Evolutionary conservation across 2,329 filamentous ascomycete genomes (phyloP).

Genomic region (Dothiorella sarmentorum): DNA sequence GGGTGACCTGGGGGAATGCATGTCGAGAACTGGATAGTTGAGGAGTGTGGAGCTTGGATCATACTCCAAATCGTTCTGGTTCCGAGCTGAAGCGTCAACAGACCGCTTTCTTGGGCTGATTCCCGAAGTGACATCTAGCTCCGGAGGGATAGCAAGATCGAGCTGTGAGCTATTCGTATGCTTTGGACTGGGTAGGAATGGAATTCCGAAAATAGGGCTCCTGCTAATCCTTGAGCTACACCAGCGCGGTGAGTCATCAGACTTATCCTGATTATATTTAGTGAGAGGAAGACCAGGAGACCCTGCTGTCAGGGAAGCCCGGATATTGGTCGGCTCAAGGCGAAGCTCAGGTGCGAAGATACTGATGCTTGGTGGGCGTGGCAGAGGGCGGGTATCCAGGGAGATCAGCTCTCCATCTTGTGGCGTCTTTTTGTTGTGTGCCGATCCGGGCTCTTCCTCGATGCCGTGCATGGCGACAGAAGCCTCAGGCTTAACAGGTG

Average conservation of each 20-base stretch:
- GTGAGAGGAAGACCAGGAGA: slow-evolving; percentile 40
- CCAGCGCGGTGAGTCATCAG: slow-evolving; percentile 10
- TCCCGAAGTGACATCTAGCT: not conserved
- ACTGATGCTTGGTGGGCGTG: slow-evolving; percentile 28
- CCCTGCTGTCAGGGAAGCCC: slow-evolving; percentile 39
- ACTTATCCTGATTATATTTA: slow-evolving; percentile 23
- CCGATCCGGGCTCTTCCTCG: slow-evolving; percentile 33
- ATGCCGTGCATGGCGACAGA: slow-evolving; percentile 36
- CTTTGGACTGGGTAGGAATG: slow-evolving; percentile 32
- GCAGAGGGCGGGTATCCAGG: slow-evolving; percentile 24
- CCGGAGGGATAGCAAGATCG: not conserved
- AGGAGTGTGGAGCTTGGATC: slow-evolving; percentile 25
- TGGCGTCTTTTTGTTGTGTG: not conserved
- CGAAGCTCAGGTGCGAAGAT: slow-evolving; percentile 36
- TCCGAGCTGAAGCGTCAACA: not conserved
- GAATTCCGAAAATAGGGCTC: slow-evolving; percentile 35
- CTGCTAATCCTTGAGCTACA: slow-evolving; percentile 26
- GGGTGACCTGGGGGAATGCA: not conserved
- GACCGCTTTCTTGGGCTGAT: no score
- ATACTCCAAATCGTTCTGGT: slow-evolving; percentile 19
- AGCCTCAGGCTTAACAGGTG: slow-evolving; percentile 34
- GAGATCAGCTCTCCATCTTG: slow-evolving; percentile 18
- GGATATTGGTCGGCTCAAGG: slow-evolving; percentile 31
- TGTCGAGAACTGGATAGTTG: slow-evolving; percentile 15
- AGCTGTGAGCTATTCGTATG: not conserved